Evolutionary conservation across 192 early-diverging fungal genomes (phyloP).

Genomic region (Podila epicladia): DNA sequence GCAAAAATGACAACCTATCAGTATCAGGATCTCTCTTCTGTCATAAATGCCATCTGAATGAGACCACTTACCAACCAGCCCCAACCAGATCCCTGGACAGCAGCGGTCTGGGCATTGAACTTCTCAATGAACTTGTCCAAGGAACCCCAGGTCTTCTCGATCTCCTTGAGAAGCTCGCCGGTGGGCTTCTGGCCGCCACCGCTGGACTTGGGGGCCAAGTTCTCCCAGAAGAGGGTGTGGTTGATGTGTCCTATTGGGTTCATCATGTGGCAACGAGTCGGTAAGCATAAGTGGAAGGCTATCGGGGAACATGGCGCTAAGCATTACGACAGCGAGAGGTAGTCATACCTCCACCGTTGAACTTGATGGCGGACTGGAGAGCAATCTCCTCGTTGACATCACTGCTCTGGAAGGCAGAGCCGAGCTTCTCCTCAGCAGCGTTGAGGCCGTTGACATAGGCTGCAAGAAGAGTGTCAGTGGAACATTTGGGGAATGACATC

Average conservation of each 20-base stretch:
- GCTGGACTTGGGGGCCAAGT: constrained; percentile 83
- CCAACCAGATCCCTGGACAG: constrained; percentile 94
- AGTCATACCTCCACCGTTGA: constrained; percentile 87
- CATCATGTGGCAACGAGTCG: neutral
- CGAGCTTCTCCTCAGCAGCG: constrained; percentile 91
- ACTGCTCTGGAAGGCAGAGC: constrained; percentile 70
- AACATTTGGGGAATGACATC: neutral
- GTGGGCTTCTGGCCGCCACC: constrained; percentile 82
- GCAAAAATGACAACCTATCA: neutral
- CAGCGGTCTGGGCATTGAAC: constrained; percentile 84
- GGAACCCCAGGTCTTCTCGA: constrained; percentile 85
- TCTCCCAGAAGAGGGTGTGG: constrained; percentile 95
- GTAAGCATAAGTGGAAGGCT: neutral
- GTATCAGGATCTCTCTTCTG: neutral
- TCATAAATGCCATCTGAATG: neutral
- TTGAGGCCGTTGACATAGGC: constrained; percentile 90
- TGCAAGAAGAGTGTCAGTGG: neutral
- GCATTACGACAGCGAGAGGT: neutral
- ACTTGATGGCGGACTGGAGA: constrained; percentile 85
- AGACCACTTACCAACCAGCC: constrained; percentile 84
- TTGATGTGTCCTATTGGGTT: constrained; percentile 75
- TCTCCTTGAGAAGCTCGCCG: constrained; percentile 75
- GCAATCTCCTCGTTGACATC: constrained; percentile 80
- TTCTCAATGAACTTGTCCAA: constrained; percentile 79
- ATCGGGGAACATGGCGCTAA: neutral